A percentile compares a stretch with the other conserved stretches of the same genome.
phyloP scores from a whole-genome alignment of 805 yeast species.

The Saturnispora mendoncae region DNA sequence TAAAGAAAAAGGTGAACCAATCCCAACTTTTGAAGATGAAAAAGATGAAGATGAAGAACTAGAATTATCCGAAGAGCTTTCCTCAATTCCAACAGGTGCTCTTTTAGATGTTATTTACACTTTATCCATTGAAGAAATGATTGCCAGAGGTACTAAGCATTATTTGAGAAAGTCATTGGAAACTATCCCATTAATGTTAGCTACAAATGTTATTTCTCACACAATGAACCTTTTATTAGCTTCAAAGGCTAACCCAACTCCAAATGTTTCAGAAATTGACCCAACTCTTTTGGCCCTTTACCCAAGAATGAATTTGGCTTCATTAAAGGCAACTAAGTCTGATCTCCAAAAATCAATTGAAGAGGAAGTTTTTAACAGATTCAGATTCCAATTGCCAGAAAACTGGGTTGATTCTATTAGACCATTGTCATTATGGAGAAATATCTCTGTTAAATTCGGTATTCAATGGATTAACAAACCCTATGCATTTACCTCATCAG shows the following conservation, averaged over 20 bases:
- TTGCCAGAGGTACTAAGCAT: constrained; percentile 76
- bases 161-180: constrained; percentile 43
- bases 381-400: constrained; percentile 47
- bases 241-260: constrained; percentile 31
- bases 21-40: constrained; percentile 18
- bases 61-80: constrained; percentile 29
- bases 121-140: constrained; percentile 55
- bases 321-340: constrained; percentile 36
- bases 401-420: constrained; percentile 38
- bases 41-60: constrained; percentile 30
- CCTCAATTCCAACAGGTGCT: constrained; percentile 35
- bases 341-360: constrained; percentile 37
- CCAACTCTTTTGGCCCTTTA: constrained; percentile 35
- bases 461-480: constrained; percentile 65
- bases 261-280: constrained; percentile 35
- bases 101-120: constrained; percentile 39
- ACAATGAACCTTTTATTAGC: constrained; percentile 68
- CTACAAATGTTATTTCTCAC: constrained; percentile 56
- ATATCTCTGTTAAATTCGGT: constrained; percentile 70
- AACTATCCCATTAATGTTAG: constrained; percentile 42
- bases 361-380: constrained; percentile 52
- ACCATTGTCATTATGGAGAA: constrained; percentile 46
- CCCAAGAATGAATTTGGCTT: constrained; percentile 32
- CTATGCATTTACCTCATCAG: constrained; percentile 41
- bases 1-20: constrained; percentile 14